A percentile compares a stretch with the other conserved stretches of the same genome.
Evolutionary conservation across 768 basidiomycete genomes (phyloP).

Genomic region (Chalciporus piperatus): DNA sequence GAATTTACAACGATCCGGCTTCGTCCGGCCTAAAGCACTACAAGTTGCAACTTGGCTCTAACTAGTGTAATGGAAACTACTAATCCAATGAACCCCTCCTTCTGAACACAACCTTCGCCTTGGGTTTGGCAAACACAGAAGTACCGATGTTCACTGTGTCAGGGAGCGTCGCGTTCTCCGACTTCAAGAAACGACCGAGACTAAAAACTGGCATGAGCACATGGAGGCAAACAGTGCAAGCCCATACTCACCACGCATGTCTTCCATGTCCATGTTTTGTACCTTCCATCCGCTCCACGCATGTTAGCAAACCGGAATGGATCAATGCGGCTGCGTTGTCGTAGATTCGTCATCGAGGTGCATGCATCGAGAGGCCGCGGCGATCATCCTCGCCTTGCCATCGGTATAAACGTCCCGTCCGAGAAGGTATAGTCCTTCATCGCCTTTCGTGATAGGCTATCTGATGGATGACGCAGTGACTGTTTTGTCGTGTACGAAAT

Average conservation of each 20-base stretch:
- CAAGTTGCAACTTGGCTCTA: too few species aligned
- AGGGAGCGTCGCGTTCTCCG: not conserved
- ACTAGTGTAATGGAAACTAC: too few species aligned
- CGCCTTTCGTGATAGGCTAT: constrained; percentile 29
- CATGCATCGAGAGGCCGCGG: constrained; percentile 18
- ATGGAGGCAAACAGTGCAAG: constrained; percentile 2
- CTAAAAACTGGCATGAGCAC: not conserved
- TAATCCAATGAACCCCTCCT: not conserved
- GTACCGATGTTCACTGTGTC: not conserved
- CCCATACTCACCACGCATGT: constrained; percentile 17
- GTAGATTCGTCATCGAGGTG: constrained; percentile 24
- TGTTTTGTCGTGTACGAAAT: not conserved
- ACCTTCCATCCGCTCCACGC: constrained; percentile 32
- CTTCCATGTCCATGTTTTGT: constrained; percentile 32
- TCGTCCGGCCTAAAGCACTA: too few species aligned
- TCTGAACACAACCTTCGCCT: constrained; percentile 7
- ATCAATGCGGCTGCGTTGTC: constrained; percentile 34
- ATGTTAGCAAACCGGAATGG: constrained; percentile 45
- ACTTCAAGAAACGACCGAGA: constrained; percentile 35
- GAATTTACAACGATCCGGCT: not conserved
- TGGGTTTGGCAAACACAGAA: not conserved
- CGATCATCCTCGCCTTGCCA: constrained; percentile 29
- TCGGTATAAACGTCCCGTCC: constrained; percentile 34
- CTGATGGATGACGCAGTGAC: constrained; percentile 9
- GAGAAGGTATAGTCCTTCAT: constrained; percentile 33